These are phyloP conservation scores for Dendrobium nobile DNA, from an alignment of 106 monocot genomes.

Conservation along the genomic window DNA sequence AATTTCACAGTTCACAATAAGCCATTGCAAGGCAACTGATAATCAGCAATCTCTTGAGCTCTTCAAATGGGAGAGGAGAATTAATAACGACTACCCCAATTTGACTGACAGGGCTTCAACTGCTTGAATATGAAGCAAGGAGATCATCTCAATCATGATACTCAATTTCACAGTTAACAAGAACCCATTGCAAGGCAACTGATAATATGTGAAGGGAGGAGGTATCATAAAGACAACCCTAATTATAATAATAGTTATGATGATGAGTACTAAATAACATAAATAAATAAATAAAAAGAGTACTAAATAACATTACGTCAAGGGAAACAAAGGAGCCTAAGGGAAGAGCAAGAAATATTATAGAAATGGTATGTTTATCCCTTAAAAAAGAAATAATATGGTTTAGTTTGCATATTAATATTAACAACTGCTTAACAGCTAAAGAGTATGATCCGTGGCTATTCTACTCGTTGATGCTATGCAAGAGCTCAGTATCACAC, in stretches of 20 bases:
- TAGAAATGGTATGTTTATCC: not conserved
- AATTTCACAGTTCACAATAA: not conserved
- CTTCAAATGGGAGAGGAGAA: not conserved
- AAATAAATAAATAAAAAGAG: not conserved
- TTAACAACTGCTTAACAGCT: not conserved
- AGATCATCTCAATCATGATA: not conserved
- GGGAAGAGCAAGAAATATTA: not conserved
- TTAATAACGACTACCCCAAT: not conserved
- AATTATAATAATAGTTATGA: not conserved
- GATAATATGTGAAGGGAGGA: not conserved
- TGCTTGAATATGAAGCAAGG: not conserved
- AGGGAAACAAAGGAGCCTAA: not conserved
- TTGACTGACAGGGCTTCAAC: not conserved
- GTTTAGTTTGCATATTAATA: not conserved
- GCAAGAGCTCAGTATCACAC: not conserved
- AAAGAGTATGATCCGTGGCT: not conserved
- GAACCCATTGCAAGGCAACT: not conserved
- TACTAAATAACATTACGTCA: not conserved
- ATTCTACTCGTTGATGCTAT: not conserved
- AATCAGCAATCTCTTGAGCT: not conserved
- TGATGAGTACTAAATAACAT: not conserved
- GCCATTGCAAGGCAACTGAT: not conserved
- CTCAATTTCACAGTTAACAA: not conserved
- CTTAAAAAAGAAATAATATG: not conserved
- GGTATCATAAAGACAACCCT: not conserved